phyloP scores from a whole-genome alignment of 192 early-diverging fungal genomes.

The Paraglomus brasilianum region DNA sequence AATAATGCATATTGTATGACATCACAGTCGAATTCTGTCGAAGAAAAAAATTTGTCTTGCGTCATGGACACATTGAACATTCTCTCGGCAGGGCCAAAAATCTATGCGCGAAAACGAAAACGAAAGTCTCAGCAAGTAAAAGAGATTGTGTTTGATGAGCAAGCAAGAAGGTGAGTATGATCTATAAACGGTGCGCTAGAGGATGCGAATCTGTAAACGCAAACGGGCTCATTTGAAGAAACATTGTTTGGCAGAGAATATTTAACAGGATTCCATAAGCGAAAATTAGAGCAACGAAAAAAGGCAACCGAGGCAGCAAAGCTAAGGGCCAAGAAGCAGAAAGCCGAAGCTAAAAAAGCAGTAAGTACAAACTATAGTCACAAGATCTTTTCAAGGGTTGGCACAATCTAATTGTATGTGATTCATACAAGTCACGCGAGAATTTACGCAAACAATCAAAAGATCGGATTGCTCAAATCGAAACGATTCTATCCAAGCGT shows the following conservation, averaged over 20 bases:
- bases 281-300: slow-evolving; percentile 68
- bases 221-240: neutral
- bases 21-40: too few relatives aligned
- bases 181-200: too few relatives aligned
- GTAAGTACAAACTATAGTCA: slow-evolving; percentile 25
- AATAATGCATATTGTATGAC: too few relatives aligned
- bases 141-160: slow-evolving; percentile 20
- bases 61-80: slow-evolving; percentile 13
- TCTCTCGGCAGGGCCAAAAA: neutral
- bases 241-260: slow-evolving; percentile 51
- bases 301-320: slow-evolving; percentile 51
- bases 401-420: too few relatives aligned
- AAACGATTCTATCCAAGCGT: too few relatives aligned
- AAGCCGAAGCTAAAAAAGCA: slow-evolving; percentile 54
- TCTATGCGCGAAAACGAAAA: slow-evolving; percentile 14
- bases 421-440: too few relatives aligned
- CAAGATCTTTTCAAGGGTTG: too few relatives aligned
- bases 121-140: neutral
- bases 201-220: too few relatives aligned
- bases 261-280: slow-evolving; percentile 77
- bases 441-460: too few relatives aligned
- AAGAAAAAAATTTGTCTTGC: too few relatives aligned
- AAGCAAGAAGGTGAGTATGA: neutral
- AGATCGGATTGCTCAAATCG: too few relatives aligned
- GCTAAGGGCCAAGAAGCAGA: slow-evolving; percentile 51